phyloP scores from a whole-genome alignment of 495 filamentous ascomycete genomes.

The Articulospora tetracladia region DNA sequence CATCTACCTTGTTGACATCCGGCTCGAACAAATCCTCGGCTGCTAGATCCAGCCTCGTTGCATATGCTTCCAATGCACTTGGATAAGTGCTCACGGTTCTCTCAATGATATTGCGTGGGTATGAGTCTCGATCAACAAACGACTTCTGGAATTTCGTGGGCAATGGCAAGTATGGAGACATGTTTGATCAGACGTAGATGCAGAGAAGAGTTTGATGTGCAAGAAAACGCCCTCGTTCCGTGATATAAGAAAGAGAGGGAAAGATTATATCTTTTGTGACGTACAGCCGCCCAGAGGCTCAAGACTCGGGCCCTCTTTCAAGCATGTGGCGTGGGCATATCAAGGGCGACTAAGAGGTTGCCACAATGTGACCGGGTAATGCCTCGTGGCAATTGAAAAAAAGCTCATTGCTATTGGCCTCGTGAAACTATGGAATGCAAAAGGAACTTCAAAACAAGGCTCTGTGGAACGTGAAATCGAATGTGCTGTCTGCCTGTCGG shows the following conservation, averaged over 20 bases:
- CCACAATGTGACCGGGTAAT: neutral
- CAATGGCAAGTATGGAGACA: neutral
- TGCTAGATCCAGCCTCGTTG: neutral
- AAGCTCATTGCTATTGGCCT: neutral
- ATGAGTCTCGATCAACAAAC: neutral
- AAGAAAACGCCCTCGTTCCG: no score
- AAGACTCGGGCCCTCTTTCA: no score
- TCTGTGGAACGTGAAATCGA: neutral
- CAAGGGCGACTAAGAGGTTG: neutral
- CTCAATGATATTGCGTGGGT: conserved; percentile 1
- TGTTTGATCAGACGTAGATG: neutral
- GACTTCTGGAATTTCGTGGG: conserved; percentile 1
- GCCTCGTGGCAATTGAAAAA: neutral
- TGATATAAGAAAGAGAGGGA: no score
- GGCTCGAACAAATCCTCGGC: neutral
- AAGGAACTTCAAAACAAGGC: neutral
- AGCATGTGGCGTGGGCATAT: neutral
- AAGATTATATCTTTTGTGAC: no score
- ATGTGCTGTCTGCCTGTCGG: neutral
- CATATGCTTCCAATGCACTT: neutral
- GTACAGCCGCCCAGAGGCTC: no score
- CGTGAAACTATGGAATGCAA: no score
- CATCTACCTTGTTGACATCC: neutral
- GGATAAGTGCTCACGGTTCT: conserved; percentile 4
- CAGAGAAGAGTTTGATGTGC: no score